Evolutionary conservation across 208 protist species (phyloP), one percentile per base, ranked within the genome.

Genomic region (Leishmania martiniquensis): DNA sequence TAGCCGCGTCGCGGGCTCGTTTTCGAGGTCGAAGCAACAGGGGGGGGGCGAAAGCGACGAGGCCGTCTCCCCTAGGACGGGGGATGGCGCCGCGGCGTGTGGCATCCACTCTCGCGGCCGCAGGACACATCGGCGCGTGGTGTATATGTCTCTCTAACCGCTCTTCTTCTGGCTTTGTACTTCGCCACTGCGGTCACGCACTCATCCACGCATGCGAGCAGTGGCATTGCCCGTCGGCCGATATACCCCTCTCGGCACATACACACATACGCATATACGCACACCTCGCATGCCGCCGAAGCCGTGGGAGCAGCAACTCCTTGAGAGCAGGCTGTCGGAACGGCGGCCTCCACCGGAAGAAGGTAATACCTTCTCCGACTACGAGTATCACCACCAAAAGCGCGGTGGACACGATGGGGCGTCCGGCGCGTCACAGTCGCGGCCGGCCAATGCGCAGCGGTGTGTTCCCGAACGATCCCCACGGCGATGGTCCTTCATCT

Each of bases 401-500:
- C 77, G 67, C 70, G 12, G 45, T 62, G 66, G 60, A 45, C 25
- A 70, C 51, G 66, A n/a, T 39, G 57, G 68, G n/a, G 68, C 47
- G 37, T 13, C n/a, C 37, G 67, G 42, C 13, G 45, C 75, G 72
- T n/a, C 37, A n/a, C 17, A 47, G 9, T 60, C 72, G 15, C 42
- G 37, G 13, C 55, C 49, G 15, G 44, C 60, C 49, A 13, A 37
- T 54, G 68, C 20, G 13, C 47, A 72, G 47, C 42, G 49, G 20
- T 42, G 47, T 5, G 72, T 68, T 3, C 39, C 65, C 2, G 47
- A 32, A 12, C 34, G 47, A 67, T 9, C 73, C 6, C 60, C 15
- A 47, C 37, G 65, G 20, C 83, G 90, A n/a, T 97, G 93, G 93
- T 97, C 93, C 54, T 97, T 87, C 77, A 72, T 85, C 29, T 49